These are phyloP conservation scores for Colletotrichum trifolii DNA, from an alignment of 2,329 filamentous ascomycete species.

Conservation along the genomic window DNA sequence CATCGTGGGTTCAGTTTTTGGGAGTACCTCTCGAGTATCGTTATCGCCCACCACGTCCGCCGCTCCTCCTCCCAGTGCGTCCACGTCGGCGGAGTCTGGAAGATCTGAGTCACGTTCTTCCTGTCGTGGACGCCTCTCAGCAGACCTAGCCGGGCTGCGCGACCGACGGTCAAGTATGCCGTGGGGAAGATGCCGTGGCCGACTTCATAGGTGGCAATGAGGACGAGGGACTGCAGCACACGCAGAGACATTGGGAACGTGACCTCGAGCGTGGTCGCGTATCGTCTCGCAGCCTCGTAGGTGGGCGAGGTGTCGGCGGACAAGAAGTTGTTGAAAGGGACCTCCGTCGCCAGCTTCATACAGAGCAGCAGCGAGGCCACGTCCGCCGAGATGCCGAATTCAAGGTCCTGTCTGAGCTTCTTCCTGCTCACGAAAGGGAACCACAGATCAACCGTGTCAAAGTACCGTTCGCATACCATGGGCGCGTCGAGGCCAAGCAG, in stretches of 20 bases:
- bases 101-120: slow-evolving; percentile 41
- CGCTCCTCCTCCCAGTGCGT: slow-evolving; percentile 47
- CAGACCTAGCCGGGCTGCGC: slow-evolving; percentile 36
- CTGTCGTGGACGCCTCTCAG: slow-evolving; percentile 42
- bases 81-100: slow-evolving; percentile 42
- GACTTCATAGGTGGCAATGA: slow-evolving; percentile 48
- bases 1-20: not conserved
- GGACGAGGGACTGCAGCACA: slow-evolving; percentile 42
- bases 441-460: slow-evolving; percentile 40
- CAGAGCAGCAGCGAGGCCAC: slow-evolving; percentile 38
- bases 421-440: slow-evolving; percentile 41
- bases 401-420: slow-evolving; percentile 10
- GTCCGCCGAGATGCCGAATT: slow-evolving; percentile 22
- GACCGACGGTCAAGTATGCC: slow-evolving; percentile 44
- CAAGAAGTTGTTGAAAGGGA: too few relatives aligned
- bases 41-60: slow-evolving; percentile 47
- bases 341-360: slow-evolving; percentile 42
- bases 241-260: slow-evolving; percentile 39
- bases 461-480: slow-evolving; percentile 35
- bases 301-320: not conserved
- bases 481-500: slow-evolving; percentile 15
- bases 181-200: slow-evolving; percentile 48
- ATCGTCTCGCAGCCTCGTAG: slow-evolving; percentile 37
- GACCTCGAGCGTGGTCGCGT: slow-evolving; percentile 38
- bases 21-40: slow-evolving; percentile 45